Evolutionary conservation across 768 basidiomycete genomes (phyloP), one percentile per base, ranked within the genome.

Genomic region (Lentinula boryana): DNA sequence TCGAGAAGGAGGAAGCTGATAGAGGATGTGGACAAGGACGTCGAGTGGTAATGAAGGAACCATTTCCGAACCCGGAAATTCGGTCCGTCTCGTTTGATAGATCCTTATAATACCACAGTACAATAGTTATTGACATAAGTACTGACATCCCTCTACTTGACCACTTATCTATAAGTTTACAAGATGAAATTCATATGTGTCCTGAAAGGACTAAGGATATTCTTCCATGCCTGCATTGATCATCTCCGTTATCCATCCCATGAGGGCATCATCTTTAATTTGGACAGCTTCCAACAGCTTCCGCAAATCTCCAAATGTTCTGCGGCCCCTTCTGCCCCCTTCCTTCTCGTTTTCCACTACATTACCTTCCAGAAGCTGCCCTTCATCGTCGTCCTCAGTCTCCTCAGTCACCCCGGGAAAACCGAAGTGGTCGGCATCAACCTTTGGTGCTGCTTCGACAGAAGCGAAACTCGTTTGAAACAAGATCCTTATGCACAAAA

Each of bases 381-480:
- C 62, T 5, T 61, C 71, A 54, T 84, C 83, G 58, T 81, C 80
- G 16, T 88, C 91, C n/a, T 85, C 88, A n/a, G 82, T 80, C 21
- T 89, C 91, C 63, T 92, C 89, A 40, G 91, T 76, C 21, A 91
- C 58, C 0, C 89, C 93, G 5, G 95, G 95, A 71, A 96, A 92
- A 0, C 94, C 94, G 71, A 95, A 96, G 64, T 91, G 89, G 61
- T 95, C 92, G 21, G 83, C 88, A 68, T 91, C 88, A 2, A 80
- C 86, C 31, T 89, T 80, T 35, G 90, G 89, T 0, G 81, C 82
- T 49, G 74, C 77, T 64, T 91, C 90, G 7, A 79, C 76, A 5
- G 88, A 83, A 18, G 87, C 86, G 67, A 93, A 92, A 1, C 93
- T 84, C 4, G 85, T 83, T 49, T 91, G 81, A 70, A 92, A 95